These are phyloP conservation scores for Metschnikowia gruessii DNA, from an alignment of 805 yeast genomes.

Conservation along the genomic window DNA sequence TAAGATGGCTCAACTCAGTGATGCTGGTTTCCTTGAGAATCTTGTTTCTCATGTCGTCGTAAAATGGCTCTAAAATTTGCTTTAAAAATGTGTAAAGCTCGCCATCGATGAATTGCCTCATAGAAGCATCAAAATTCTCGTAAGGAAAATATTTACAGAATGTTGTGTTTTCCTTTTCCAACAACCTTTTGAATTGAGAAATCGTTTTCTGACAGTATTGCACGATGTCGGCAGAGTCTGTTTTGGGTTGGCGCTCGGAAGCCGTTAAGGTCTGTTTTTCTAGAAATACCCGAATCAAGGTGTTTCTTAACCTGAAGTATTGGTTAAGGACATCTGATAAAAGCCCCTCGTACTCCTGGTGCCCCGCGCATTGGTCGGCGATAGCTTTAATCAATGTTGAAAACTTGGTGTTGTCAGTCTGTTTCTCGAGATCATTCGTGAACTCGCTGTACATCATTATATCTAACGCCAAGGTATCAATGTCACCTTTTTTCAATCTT, in stretches of 20 bases:
- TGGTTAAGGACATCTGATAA: conserved; percentile 59
- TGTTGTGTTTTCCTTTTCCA: conserved; percentile 58
- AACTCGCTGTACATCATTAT: conserved; percentile 20
- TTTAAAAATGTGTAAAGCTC: conserved; percentile 59
- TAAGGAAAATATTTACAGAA: conserved; percentile 51
- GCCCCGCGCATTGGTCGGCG: conserved; percentile 23
- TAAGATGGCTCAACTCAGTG: conserved; percentile 66
- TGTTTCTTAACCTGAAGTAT: conserved; percentile 58
- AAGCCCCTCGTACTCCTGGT: conserved; percentile 62
- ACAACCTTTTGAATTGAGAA: conserved; percentile 55
- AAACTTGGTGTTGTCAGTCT: conserved; percentile 16
- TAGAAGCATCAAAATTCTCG: not conserved
- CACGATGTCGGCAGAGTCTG: conserved; percentile 32
- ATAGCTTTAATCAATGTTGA: conserved; percentile 13
- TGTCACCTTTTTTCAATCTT: conserved; percentile 5
- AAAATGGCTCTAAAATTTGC: conserved; percentile 69
- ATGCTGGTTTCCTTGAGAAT: conserved; percentile 72
- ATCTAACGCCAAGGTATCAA: conserved; percentile 14
- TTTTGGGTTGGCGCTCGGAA: not conserved
- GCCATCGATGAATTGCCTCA: conserved; percentile 17
- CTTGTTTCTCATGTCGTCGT: conserved; percentile 63
- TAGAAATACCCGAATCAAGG: conserved; percentile 43
- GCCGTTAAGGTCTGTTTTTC: conserved; percentile 31
- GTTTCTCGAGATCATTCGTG: conserved; percentile 17
- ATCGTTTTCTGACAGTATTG: conserved; percentile 62